Evolutionary conservation across 179 eudicot species (phyloP), one percentile per base, ranked within the genome.

Genomic region (Amaranthus tricolor): DNA sequence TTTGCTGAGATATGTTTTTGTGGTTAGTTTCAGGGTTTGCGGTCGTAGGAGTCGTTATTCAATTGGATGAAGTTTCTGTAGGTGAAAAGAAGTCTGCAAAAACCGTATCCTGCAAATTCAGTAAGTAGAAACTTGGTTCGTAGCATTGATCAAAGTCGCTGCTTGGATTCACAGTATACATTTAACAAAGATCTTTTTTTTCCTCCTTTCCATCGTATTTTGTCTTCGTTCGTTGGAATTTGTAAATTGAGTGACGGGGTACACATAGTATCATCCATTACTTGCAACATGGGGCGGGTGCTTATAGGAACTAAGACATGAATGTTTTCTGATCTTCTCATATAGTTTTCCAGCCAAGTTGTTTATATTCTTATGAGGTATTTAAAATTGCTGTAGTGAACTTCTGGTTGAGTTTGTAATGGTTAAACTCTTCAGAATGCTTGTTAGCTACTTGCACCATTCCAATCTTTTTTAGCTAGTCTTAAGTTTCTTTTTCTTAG

Each of bases 221-320:
- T 54, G 75, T 77, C 68, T 50, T 68, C 51, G 66, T 79, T 62
- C 59, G 63, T 74, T 76, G 88, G 79, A 86, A 63, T 69, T 74
- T 84, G 90, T 84, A 82, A 81, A 85, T 80, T 51, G 72, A 71
- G 75, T 73, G 77, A 72, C 72, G 74, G 84, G 76, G 79, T 80
- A 82, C 82, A 74, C 80, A 68, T 62, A 76, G 81, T 81, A 81
- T 81, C 79, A 58, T 71, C 84, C 82, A 79, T 79, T 69, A 81
- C 80, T 73, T 71, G 82, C 76, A 72, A 73, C 85, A 79, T 24
- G 16, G 68, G 67, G 80, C 68, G 73, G 77, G 82, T 79, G 74
- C 82, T 74, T 79, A 81, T 74, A 53, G 72, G 76, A 84, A 71
- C 70, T 69, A 70, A 76, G 81, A 81, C 60, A 70, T 63, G 81